Evolutionary conservation across 1,139 yeast species (phyloP).

Genomic region (Lodderomyces jiufengensis): DNA sequence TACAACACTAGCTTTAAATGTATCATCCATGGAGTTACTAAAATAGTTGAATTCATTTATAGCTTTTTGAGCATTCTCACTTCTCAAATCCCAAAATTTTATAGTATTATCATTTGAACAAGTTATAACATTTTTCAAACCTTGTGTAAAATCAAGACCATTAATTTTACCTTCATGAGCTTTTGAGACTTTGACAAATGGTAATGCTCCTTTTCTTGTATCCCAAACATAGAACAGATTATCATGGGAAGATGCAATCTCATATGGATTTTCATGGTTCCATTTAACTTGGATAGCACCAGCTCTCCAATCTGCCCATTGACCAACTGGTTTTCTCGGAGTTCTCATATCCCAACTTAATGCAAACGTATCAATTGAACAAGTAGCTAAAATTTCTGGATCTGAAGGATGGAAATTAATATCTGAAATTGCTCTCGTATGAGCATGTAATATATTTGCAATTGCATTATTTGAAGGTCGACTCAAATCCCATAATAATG

Average conservation of each 20-base stretch:
- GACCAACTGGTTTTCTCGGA: conserved; percentile 65
- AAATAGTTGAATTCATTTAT: conserved; percentile 23
- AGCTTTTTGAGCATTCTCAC: conserved; percentile 18
- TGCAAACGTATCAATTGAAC: conserved; percentile 85
- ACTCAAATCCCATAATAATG: conserved; percentile 87
- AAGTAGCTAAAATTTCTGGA: conserved; percentile 89
- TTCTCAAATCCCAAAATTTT: conserved; percentile 76
- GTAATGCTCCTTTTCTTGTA: conserved; percentile 73
- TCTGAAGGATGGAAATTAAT: conserved; percentile 85
- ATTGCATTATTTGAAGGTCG: conserved; percentile 76
- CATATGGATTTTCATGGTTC: conserved; percentile 73
- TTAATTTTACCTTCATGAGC: conserved; percentile 86
- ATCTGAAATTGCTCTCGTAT: conserved; percentile 91
- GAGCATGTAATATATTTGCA: conserved; percentile 82
- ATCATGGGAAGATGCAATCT: conserved; percentile 85
- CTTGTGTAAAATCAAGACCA: conserved; percentile 77
- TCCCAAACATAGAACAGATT: conserved; percentile 85
- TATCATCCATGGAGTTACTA: conserved; percentile 15
- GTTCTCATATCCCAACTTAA: conserved; percentile 89
- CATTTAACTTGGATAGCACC: conserved; percentile 95
- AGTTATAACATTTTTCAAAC: conserved; percentile 60
- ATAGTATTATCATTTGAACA: conserved; percentile 85
- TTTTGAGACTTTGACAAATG: conserved; percentile 54
- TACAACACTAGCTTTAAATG: conserved; percentile 48
- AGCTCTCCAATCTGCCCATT: conserved; percentile 91